Evolutionary conservation across 2,329 filamentous ascomycete genomes (phyloP), one percentile per base, ranked within the genome.

Genomic region (Penicillium hesseltinei): DNA sequence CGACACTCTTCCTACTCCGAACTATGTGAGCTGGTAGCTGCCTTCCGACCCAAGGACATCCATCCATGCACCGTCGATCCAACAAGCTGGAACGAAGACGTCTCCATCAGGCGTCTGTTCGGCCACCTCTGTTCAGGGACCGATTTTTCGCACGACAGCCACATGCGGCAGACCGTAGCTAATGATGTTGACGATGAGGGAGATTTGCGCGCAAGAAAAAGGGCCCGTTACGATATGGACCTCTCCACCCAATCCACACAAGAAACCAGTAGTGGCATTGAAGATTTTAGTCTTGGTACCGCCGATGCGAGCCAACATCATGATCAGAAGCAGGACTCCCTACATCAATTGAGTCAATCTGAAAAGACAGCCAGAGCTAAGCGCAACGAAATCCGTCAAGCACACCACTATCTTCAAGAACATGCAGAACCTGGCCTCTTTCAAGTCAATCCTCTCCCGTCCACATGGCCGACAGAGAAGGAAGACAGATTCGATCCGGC

Each of bases 1-100:
- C 84, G 93, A 1, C 93, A 97, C 72, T 95, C 93, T 0, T 96
- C 91, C 0, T 93, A 94, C 59, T 77, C 80, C 0, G 93, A 97
- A 70, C 81, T 96, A 3, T 88, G 90, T 61, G 75, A 85, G 52
- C 76, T 97, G 0, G 80, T 96, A 1, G 71, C 78, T 3, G 78
- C 80, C 0, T 89, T 97, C 65, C 82, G 77, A 29, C 92, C 92
- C 0, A 84, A 77, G 45, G 91, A 97, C 65, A 79, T 97, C 2
- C 89, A 88, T 78, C 91, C 92, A 0, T 96, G 92, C 68, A 96
- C 91, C 0, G 84, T 88, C 2, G 82, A 91, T 59, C 74, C 81
- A 17, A 66, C 73, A 0, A 76, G 76, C 1, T 97, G 92, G 92
- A 76, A 77, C 29, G 78, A 86, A 59, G 73, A 76, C 7, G 74